Conservation (phyloP, 108 stramenopile genomes). For the Chaetoceros muelleri region DNA sequence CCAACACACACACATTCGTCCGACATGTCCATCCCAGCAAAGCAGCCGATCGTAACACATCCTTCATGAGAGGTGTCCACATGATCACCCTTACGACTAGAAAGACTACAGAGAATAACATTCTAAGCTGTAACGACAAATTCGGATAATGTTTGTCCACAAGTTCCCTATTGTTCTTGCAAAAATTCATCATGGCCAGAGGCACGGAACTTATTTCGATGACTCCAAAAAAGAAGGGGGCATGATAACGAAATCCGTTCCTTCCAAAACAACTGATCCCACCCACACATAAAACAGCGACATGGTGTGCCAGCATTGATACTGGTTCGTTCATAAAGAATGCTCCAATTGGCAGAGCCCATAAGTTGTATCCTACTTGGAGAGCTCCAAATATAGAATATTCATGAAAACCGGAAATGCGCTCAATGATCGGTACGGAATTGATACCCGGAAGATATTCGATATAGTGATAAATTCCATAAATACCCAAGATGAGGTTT, state of each 20-base stretch:
- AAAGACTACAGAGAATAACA: not conserved
- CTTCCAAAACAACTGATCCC: constrained; percentile 15
- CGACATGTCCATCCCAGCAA: not conserved
- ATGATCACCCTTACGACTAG: not conserved
- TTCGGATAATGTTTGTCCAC: not conserved
- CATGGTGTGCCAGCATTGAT: constrained; percentile 43
- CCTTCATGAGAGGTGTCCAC: not conserved
- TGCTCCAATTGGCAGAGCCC: constrained; percentile 54
- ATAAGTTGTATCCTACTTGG: constrained; percentile 66
- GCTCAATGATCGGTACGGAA: constrained; percentile 11
- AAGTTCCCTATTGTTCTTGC: not conserved
- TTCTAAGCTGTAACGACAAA: not conserved
- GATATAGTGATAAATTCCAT: constrained; percentile 33
- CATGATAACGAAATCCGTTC: constrained; percentile 38
- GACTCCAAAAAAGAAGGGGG: constrained; percentile 55
- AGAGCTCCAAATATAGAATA: constrained; percentile 29
- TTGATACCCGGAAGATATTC: constrained; percentile 14
- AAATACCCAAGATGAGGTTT: constrained; percentile 32
- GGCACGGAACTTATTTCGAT: constrained; percentile 55
- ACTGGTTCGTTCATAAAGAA: constrained; percentile 34
- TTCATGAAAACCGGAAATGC: constrained; percentile 26
- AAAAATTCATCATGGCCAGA: constrained; percentile 37
- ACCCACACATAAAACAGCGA: constrained; percentile 44
- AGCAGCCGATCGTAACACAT: not conserved
- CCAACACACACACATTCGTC: not conserved